Conservation (phyloP, 164 flowering plant species). For the Cinnamomum chago region DNA sequence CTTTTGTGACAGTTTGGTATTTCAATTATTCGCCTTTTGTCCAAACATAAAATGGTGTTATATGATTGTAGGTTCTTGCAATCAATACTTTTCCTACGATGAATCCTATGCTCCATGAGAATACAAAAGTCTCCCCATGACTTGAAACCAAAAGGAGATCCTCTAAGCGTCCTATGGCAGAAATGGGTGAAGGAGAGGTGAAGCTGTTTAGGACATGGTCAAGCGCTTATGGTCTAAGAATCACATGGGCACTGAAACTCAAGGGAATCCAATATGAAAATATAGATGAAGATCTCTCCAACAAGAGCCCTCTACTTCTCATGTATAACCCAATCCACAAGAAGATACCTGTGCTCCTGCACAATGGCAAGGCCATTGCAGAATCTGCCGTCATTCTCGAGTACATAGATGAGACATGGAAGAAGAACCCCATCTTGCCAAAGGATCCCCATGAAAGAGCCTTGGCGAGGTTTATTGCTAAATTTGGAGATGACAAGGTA, state of each 20-base stretch:
- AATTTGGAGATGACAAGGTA: slow-evolving; percentile 8
- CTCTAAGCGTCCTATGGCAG: background rate
- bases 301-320: slow-evolving; percentile 4
- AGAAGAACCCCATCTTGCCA: slow-evolving; percentile 2
- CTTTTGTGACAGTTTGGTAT: background rate
- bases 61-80: background rate
- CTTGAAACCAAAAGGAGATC: background rate
- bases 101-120: background rate
- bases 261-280: slow-evolving; percentile 7
- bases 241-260: slow-evolving; percentile 4
- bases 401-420: slow-evolving; percentile 9
- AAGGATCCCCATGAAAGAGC: slow-evolving; percentile 4
- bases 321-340: slow-evolving; percentile 2
- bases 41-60: background rate
- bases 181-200: slow-evolving; percentile 5
- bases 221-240: slow-evolving; percentile 3
- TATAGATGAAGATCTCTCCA: slow-evolving; percentile 3
- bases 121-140: background rate
- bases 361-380: slow-evolving; percentile 4
- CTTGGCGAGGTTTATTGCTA: background rate
- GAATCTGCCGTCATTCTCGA: slow-evolving; percentile 6
- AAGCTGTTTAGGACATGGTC: slow-evolving; percentile 10
- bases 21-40: background rate
- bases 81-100: no score
- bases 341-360: slow-evolving; percentile 8